Conservation (phyloP, 2,329 filamentous ascomycete genomes). For the Didymella glomerata region DNA sequence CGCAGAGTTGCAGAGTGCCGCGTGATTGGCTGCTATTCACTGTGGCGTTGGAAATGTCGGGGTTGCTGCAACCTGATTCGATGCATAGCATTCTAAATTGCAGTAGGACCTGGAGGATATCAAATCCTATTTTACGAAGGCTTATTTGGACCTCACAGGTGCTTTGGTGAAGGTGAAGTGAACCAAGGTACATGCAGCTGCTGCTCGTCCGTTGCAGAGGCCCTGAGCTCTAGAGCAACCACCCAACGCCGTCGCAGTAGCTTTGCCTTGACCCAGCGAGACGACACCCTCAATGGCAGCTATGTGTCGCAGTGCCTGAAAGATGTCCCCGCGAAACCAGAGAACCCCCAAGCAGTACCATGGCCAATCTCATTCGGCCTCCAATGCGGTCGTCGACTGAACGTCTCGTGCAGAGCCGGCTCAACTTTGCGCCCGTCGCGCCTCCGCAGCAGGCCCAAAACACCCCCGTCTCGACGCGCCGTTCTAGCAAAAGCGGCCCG, state of each 20-base stretch:
- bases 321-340: conserved; percentile 41
- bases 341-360: conserved; percentile 29
- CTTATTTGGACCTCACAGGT: conserved; percentile 27
- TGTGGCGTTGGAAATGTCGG: conserved; percentile 31
- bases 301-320: conserved; percentile 32
- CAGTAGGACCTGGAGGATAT: conserved; percentile 17
- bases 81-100: conserved; percentile 16
- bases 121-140: conserved; percentile 20
- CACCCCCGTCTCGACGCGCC: conserved; percentile 40
- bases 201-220: conserved; percentile 12
- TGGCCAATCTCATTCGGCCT: conserved; percentile 41
- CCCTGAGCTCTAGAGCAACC: conserved; percentile 33
- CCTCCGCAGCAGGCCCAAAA: conserved; percentile 30
- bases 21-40: conserved; percentile 28
- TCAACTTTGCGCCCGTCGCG: conserved; percentile 42
- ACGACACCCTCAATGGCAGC: conserved; percentile 45
- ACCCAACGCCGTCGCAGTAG: conserved; percentile 37
- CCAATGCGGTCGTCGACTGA: conserved; percentile 45
- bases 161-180: conserved; percentile 21
- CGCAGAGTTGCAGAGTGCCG: not conserved
- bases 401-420: conserved; percentile 38
- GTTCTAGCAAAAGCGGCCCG: conserved; percentile 36
- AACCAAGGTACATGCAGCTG: conserved; percentile 13
- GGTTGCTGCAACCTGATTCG: conserved; percentile 31
- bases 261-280: conserved; percentile 40